Evolutionary conservation across 441 rosid species (phyloP).

Genomic region (Gossypium lobatum): DNA sequence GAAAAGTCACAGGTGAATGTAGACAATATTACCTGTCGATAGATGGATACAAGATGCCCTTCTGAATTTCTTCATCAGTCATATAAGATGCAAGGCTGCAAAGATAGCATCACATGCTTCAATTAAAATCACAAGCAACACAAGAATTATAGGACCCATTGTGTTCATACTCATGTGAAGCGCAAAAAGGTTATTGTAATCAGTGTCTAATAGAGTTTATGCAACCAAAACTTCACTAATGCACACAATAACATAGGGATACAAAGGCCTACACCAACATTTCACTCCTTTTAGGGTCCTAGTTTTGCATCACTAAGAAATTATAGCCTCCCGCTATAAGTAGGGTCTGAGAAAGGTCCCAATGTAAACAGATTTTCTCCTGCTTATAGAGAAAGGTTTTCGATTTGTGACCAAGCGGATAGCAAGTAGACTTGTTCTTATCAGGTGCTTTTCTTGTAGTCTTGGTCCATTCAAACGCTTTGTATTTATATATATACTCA

Average conservation of each 20-base stretch:
- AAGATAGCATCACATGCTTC: conserved; percentile 10
- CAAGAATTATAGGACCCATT: no score
- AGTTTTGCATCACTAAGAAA: background rate
- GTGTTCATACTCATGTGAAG: background rate
- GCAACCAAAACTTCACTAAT: background rate
- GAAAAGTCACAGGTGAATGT: background rate
- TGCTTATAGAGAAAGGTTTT: background rate
- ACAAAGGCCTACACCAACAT: background rate
- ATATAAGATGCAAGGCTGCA: conserved; percentile 96
- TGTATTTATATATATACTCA: background rate
- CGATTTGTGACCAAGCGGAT: background rate
- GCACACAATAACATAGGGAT: background rate
- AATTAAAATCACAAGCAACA: no score
- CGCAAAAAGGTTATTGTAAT: background rate
- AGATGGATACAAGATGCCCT: conserved; percentile 85
- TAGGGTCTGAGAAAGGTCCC: background rate
- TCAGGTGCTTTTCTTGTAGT: background rate
- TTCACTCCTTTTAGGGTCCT: background rate
- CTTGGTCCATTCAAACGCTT: background rate
- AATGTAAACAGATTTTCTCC: background rate
- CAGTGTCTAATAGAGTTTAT: background rate
- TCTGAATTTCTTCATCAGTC: conserved; percentile 72
- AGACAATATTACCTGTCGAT: conserved; percentile 48
- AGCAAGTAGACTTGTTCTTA: background rate
- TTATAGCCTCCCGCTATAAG: background rate